Base-by-base conservation (phyloP, 192 early-diverging fungal species). In the Coemansia sp. region DNA sequence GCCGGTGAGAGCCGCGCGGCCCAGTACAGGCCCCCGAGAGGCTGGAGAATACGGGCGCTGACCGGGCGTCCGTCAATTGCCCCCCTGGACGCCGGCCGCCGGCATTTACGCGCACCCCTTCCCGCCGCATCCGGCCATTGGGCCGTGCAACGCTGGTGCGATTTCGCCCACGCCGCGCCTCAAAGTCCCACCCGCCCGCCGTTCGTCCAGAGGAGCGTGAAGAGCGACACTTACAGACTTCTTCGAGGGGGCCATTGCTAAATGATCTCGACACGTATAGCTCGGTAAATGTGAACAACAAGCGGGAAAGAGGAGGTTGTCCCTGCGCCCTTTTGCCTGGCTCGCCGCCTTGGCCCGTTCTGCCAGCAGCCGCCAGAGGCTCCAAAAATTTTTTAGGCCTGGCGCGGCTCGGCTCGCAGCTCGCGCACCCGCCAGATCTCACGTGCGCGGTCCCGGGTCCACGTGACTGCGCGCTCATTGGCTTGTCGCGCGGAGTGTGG, bases 181-280 rank as follows among this genome's bases (percentile, higher is more conserved):
- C n/a, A n/a, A n/a, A n/a, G n/a, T n/a, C n/a, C n/a, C n/a, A n/a
- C n/a, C n/a, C n/a, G n/a, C n/a, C n/a, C n/a, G n/a, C n/a, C n/a
- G n/a, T n/a, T n/a, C n/a, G n/a, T n/a, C n/a, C n/a, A n/a, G n/a
- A n/a, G n/a, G n/a, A n/a, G n/a, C n/a, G n/a, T n/a, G n/a, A n/a
- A n/a, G n/a, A n/a, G n/a, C 10, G 51, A 54, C 61, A 64, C 67
- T 70, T 70, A 74, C 70, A 43, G 54, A 46, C 56, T 74, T 74
- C 70, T 74, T 74, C 55, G 64, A 63, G 58, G 70, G 70, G 27
- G 70, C 70, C 70, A 74, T 74, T 74, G 54, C 59, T 64, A 32
- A 31, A n/a, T n/a, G n/a, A n/a, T n/a, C n/a, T n/a, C n/a, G n/a
- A n/a, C 55, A 53, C 36, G 57, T 51, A 46, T 44, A 47, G 48